Conservation (phyloP, 2,329 filamentous ascomycete species). For the Metarhizium brunneum region DNA sequence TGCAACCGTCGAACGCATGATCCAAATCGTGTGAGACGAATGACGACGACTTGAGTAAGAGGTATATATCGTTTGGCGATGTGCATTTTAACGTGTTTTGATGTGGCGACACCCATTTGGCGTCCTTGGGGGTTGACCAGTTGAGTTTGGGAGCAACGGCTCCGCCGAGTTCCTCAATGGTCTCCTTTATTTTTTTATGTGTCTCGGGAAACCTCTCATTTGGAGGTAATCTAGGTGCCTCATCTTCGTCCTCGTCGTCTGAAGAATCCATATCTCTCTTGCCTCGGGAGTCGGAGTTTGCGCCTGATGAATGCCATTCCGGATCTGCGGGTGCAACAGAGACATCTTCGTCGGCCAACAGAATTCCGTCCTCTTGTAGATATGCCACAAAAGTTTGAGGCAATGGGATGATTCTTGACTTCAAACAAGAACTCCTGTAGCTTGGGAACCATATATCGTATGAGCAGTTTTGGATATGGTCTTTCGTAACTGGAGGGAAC, state of each 20-base stretch:
- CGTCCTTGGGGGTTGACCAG: constrained; percentile 95
- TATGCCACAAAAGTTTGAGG: constrained; percentile 71
- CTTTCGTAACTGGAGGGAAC: constrained; percentile 76
- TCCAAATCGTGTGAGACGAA: constrained; percentile 92
- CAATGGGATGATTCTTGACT: constrained; percentile 76
- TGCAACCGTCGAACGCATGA: constrained; percentile 75
- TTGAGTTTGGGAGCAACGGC: constrained; percentile 89
- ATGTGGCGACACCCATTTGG: constrained; percentile 78
- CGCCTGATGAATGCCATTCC: constrained; percentile 32
- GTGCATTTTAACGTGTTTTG: constrained; percentile 87
- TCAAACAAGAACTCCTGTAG: constrained; percentile 74
- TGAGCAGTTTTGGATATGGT: constrained; percentile 89
- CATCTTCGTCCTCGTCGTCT: constrained; percentile 39
- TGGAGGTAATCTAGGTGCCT: constrained; percentile 31
- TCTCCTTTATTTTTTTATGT: constrained; percentile 66
- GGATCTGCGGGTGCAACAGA: constrained; percentile 48
- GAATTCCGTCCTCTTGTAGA: constrained; percentile 84
- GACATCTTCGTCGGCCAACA: constrained; percentile 64
- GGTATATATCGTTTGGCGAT: constrained; percentile 81
- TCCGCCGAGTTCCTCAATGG: constrained; percentile 74
- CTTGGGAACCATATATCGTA: constrained; percentile 86
- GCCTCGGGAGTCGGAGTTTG: constrained; percentile 11
- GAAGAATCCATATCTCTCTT: constrained; percentile 33
- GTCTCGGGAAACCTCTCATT: constrained; percentile 58
- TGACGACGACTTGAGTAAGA: constrained; percentile 87